Evolutionary conservation across 1,139 yeast genomes (phyloP), one percentile per base, ranked within the genome.

Genomic region (Meyerozyma athensensis): DNA sequence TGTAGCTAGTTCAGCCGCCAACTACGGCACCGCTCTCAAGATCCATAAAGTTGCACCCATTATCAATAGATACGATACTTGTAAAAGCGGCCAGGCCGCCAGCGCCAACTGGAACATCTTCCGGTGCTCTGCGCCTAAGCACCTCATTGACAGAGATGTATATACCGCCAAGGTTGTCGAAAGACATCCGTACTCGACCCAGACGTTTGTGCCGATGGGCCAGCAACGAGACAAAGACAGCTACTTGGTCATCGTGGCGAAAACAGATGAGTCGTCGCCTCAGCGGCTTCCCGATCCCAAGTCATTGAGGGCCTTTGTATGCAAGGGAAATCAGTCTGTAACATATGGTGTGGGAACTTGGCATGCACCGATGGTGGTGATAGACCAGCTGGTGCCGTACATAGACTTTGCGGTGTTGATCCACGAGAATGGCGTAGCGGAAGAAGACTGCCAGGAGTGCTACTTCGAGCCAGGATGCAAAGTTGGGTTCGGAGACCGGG

Each of bases 351-450:
- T 77, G 1, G 95, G 72, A 0, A 59, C 61, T 3, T 68, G 73
- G 74, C 97, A 90, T 56, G 95, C 97, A 0, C 97, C 97, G 1
- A 90, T 90, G 97, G 83, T 90, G 30, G 92, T 86, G 6, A 57
- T 76, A 19, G 78, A 72, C 38, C 73, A 74, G 31, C 53, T 58
- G 7, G 69, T 72, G 8, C 64, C 76, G 1, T 57, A 67, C 41
- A 59, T 86, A 19, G 96, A 89, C 52, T 90, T 89, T 64, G 90
- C 87, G 3, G 97, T 90, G 12, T 66, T 87, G 39, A 82, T 86
- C 36, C 85, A 84, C 52, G 97, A 89, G 51, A 84, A 84, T 48
- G 92, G 87, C 1, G 79, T 82, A 0, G 72, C 81, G 0, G 79
- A 78, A 8, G 94, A 86, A 49, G 96, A 89, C 53, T 82, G 92